Evolutionary conservation across 2,329 filamentous ascomycete genomes (phyloP).

Genomic region (Pseudofabraea citricarpa): DNA sequence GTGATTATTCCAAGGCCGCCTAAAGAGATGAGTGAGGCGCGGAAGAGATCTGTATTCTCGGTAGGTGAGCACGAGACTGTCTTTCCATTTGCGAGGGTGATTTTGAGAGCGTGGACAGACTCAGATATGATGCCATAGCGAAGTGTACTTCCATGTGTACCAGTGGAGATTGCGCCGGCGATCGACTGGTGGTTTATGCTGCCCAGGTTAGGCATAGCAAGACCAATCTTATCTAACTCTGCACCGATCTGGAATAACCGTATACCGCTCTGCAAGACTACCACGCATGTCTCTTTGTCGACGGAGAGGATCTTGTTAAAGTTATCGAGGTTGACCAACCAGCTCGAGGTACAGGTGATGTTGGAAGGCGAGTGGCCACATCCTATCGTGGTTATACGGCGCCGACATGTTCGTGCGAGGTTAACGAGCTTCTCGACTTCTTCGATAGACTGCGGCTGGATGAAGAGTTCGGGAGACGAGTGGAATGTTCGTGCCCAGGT

Average conservation of each 20-base stretch:
- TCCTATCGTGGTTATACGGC: conserved; percentile 80
- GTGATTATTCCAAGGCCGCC: conserved; percentile 88
- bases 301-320: conserved; percentile 69
- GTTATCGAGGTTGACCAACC: conserved; percentile 90
- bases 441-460: conserved; percentile 71
- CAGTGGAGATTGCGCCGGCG: conserved; percentile 86
- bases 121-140: conserved; percentile 81
- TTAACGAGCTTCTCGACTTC: conserved; percentile 82
- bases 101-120: conserved; percentile 66
- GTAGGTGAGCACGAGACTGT: conserved; percentile 64
- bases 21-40: conserved; percentile 79
- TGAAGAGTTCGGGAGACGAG: conserved; percentile 83
- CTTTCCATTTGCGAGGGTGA: conserved; percentile 78
- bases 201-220: conserved; percentile 87
- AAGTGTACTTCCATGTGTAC: conserved; percentile 86
- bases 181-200: conserved; percentile 95
- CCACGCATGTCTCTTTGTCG: conserved; percentile 58
- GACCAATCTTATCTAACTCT: conserved; percentile 66
- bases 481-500: conserved; percentile 96
- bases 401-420: conserved; percentile 74
- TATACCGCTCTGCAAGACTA: conserved; percentile 86
- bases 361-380: conserved; percentile 90
- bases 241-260: conserved; percentile 70
- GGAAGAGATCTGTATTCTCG: conserved; percentile 74
- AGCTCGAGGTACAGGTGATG: conserved; percentile 87